phyloP scores from a whole-genome alignment of 306 rosid species.

The Dryas drummondii region DNA sequence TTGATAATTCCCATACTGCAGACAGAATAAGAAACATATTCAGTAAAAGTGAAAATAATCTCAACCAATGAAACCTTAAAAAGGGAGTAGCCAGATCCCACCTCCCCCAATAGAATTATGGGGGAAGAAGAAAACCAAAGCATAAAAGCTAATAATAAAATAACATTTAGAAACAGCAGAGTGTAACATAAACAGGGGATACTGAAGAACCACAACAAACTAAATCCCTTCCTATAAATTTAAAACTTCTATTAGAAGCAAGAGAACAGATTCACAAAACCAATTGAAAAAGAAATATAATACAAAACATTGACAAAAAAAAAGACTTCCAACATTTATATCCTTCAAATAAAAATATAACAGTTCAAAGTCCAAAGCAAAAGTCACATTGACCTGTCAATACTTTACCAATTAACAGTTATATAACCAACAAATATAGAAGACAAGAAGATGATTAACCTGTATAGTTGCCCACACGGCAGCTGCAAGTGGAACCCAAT shows the following conservation, averaged over 20 bases:
- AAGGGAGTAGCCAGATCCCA: not conserved
- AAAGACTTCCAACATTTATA: too few species aligned
- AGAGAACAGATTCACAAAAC: not conserved
- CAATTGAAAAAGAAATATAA: not conserved
- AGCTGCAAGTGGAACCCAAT: conserved; percentile 73
- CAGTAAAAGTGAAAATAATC: not conserved
- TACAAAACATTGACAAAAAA: not conserved
- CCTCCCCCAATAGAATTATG: not conserved
- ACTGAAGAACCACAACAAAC: not conserved
- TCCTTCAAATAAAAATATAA: not conserved
- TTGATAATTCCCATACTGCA: conserved; percentile 84
- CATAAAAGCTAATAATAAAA: too few species aligned
- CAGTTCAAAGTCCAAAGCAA: not conserved
- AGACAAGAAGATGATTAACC: conserved; percentile 38
- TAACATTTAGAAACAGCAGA: too few species aligned
- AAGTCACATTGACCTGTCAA: not conserved
- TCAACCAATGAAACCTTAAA: not conserved
- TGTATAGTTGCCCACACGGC: conserved; percentile 86
- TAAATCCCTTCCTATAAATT: not conserved
- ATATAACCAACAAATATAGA: not conserved
- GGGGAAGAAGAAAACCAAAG: too few species aligned
- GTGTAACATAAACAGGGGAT: too few species aligned
- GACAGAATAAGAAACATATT: conserved; percentile 18
- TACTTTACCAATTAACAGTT: not conserved
- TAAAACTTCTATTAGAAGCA: not conserved